Conservation (phyloP, 208 protist genomes). For the Wallacemonas sp. region DNA sequence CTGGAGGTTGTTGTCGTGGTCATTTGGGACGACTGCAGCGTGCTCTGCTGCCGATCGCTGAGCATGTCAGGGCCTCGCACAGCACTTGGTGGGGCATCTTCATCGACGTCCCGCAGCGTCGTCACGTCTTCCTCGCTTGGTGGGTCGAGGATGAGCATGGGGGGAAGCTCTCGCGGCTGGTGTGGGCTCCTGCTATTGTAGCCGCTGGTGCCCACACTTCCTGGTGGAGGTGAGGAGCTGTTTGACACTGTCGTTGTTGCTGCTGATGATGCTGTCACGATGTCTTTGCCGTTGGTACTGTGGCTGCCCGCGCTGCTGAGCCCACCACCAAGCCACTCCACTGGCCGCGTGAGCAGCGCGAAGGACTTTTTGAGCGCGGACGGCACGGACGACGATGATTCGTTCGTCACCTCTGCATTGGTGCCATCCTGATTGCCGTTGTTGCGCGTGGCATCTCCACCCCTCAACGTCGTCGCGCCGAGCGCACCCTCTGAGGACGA, state of each 20-base stretch:
- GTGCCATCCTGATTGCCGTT: too few species aligned
- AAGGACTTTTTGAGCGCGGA: conserved; percentile 7
- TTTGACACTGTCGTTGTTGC: too few species aligned
- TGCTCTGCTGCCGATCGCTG: too few species aligned
- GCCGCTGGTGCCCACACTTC: neutral
- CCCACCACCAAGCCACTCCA: neutral
- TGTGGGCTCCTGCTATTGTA: neutral
- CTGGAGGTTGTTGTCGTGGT: neutral
- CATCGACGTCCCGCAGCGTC: neutral
- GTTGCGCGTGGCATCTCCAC: too few species aligned
- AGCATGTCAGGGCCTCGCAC: too few species aligned
- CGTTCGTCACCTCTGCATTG: too few species aligned
- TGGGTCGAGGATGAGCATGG: conserved; percentile 4
- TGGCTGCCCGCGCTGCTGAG: neutral
- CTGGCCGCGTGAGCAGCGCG: neutral
- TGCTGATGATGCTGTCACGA: neutral
- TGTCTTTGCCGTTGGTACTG: neutral
- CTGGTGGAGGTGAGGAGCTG: too few species aligned
- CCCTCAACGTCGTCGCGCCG: too few species aligned
- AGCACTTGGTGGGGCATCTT: neutral
- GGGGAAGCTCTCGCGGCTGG: neutral
- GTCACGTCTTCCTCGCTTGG: neutral
- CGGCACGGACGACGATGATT: neutral
- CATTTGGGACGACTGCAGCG: too few species aligned
- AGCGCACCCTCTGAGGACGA: too few species aligned